Evolutionary conservation across 2,329 filamentous ascomycete genomes (phyloP), one percentile per base, ranked within the genome.

Genomic region (Ophiosphaerella herpotricha): DNA sequence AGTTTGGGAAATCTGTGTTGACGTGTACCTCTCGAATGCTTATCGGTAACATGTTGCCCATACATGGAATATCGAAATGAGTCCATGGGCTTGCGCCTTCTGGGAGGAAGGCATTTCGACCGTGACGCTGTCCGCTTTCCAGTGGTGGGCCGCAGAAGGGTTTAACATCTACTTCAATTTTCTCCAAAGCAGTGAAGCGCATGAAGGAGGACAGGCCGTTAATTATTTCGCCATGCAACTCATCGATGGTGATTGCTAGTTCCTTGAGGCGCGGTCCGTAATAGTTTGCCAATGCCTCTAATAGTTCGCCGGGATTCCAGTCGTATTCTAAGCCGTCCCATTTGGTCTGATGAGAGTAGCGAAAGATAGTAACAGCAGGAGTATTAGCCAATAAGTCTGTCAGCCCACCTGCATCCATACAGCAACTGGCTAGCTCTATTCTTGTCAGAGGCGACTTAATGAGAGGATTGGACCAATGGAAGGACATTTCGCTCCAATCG

Each of bases 271-370:
- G 59, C 12, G 52, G 45, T 21, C 68, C 61, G 23, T 61, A 64
- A 40, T 65, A 53, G 16, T 53, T 55, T 11, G 61, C 63, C 8
- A 72, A 35, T 6, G 54, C 50, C 45, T 68, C 58, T 12, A 64
- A 34, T 29, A 72, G 63, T n/a, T 62, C 58, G 5, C 68, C 69
- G 1, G 67, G 56, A 26, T 71, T 72, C 69, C 69, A 72, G 46
- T 72, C 67, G 32, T 60, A 50, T 16, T 64, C 55, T 16, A 65
- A 57, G 21, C 63, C 67, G 24, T 68, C 62, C 62, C 64, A 68
- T 50, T 72, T 72, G 0, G 64, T 65, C 43, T 71, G 62, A 29
- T 72, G 69, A 1, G 67, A 70, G 49, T 72, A 72, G 12, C 55
- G 63, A 54, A 72, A 70, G 2, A 62, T 50, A 1, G 55, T 50